Percentiles rank a stretch among this genome's conserved stretches.
Conservation (phyloP, 2,329 filamentous ascomycete genomes). For the Akanthomyces dipterigenus region DNA sequence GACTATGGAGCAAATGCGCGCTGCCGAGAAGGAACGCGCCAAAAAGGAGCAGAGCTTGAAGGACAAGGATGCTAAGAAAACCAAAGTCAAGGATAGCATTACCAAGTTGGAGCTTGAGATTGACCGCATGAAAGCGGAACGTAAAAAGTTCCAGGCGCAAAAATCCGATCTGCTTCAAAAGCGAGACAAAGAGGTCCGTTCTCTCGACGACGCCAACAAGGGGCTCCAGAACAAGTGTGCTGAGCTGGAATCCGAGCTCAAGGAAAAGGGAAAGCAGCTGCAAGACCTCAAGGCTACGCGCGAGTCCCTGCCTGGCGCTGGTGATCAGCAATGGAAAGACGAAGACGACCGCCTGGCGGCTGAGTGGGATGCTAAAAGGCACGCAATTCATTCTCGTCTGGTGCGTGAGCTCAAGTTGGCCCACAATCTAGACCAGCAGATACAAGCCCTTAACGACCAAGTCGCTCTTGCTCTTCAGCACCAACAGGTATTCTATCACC, state of each 20-base stretch:
- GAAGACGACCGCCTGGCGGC: slow-evolving; percentile 45
- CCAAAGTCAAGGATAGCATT: slow-evolving; percentile 64
- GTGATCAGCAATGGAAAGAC: slow-evolving; percentile 51
- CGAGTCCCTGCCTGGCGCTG: slow-evolving; percentile 55
- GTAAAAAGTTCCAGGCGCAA: slow-evolving; percentile 47
- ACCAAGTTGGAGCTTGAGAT: slow-evolving; percentile 60
- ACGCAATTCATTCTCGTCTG: slow-evolving; percentile 45
- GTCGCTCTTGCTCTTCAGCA: slow-evolving; percentile 36
- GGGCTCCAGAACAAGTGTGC: slow-evolving; percentile 58
- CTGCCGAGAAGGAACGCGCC: slow-evolving; percentile 68
- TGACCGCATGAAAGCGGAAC: slow-evolving; percentile 51
- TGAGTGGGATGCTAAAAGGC: slow-evolving; percentile 49
- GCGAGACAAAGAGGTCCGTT: slow-evolving; percentile 43
- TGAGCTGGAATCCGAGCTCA: slow-evolving; percentile 65
- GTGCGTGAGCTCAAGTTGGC: slow-evolving; percentile 41
- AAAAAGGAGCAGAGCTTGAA: slow-evolving; percentile 69
- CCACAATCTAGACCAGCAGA: slow-evolving; percentile 39
- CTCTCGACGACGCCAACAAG: slow-evolving; percentile 48
- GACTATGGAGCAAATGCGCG: slow-evolving; percentile 74
- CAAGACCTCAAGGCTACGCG: slow-evolving; percentile 67
- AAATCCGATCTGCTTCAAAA: slow-evolving; percentile 44
- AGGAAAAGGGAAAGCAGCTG: slow-evolving; percentile 58
- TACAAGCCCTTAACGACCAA: slow-evolving; percentile 41
- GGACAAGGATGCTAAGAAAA: slow-evolving; percentile 61
- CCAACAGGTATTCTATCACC: slow-evolving; percentile 39